A percentile compares a stretch with the other conserved stretches of the same genome.
These are phyloP conservation scores for Glonium stellatum DNA, from an alignment of 495 filamentous ascomycete species.

Conservation along the genomic window DNA sequence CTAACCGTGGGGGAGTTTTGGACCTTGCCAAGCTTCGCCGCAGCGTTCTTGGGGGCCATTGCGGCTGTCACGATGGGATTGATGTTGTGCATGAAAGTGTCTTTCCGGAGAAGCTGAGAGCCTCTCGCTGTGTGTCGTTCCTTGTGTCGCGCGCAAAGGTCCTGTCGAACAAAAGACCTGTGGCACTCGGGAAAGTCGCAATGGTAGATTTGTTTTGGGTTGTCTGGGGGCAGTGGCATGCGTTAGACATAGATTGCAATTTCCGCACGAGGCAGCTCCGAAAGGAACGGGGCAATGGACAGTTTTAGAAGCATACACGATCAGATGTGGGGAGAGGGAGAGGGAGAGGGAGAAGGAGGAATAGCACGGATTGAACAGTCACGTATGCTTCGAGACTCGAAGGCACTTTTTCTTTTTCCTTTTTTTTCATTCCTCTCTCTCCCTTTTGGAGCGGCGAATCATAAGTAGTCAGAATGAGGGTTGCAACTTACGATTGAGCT, in stretches of 20 bases:
- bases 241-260: neutral
- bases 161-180: slow-evolving; percentile 87
- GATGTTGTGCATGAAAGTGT: slow-evolving; percentile 58
- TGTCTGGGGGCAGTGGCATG: slow-evolving; percentile 43
- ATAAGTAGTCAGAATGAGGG: neutral
- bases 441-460: neutral
- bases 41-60: slow-evolving; percentile 17
- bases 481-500: slow-evolving; percentile 73
- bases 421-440: too few species aligned
- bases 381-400: too few species aligned
- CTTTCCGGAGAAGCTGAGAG: slow-evolving; percentile 88
- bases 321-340: neutral
- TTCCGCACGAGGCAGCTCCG: neutral
- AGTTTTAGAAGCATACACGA: neutral
- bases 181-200: slow-evolving; percentile 91
- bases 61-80: slow-evolving; percentile 28
- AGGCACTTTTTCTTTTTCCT: neutral
- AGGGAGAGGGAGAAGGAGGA: too few species aligned
- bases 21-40: slow-evolving; percentile 10
- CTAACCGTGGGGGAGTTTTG: slow-evolving; percentile 25
- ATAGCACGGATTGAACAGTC: too few species aligned
- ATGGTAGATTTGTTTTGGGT: slow-evolving; percentile 88
- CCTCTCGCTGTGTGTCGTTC: slow-evolving; percentile 95
- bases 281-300: neutral
- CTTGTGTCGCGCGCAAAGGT: slow-evolving; percentile 86